These are phyloP conservation scores for Aspergillus sp. DNA, from an alignment of 2,329 filamentous ascomycete genomes.

Conservation along the genomic window DNA sequence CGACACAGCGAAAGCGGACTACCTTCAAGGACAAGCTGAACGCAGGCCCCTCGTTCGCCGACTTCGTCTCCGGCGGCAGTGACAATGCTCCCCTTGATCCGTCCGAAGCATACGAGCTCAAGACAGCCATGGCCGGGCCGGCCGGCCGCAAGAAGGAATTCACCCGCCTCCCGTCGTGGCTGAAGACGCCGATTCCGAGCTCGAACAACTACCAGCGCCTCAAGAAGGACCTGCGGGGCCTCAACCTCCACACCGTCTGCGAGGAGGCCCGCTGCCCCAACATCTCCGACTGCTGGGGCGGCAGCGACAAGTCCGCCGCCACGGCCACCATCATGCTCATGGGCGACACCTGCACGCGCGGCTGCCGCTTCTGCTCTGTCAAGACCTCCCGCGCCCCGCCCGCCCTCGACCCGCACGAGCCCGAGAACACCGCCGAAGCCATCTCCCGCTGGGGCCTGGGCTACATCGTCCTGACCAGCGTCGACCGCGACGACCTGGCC, in stretches of 20 bases:
- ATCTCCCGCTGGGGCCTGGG: constrained; percentile 86
- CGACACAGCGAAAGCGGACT: constrained; percentile 49
- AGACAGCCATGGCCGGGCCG: constrained; percentile 53
- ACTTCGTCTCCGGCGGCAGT: constrained; percentile 47
- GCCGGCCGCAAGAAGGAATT: constrained; percentile 56
- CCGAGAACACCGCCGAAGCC: constrained; percentile 92
- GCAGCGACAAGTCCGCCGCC: constrained; percentile 73
- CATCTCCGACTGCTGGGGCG: constrained; percentile 97
- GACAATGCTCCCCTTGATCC: constrained; percentile 35
- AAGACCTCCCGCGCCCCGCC: constrained; percentile 72
- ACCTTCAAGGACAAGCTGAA: constrained; percentile 56
- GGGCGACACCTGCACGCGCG: constrained; percentile 95
- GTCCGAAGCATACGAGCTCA: constrained; percentile 49
- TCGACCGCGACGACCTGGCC: constrained; percentile 83
- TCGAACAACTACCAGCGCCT: constrained; percentile 87
- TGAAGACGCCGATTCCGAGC: constrained; percentile 88
- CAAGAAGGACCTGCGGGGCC: constrained; percentile 80
- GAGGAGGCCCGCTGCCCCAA: constrained; percentile 97
- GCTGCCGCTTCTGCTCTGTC: constrained; percentile 93
- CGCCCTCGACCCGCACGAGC: constrained; percentile 88
- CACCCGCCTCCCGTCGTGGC: constrained; percentile 77
- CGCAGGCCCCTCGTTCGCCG: constrained; percentile 53
- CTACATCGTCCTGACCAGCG: constrained; percentile 87
- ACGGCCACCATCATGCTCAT: constrained; percentile 99
- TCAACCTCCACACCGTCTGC: constrained; percentile 90